These are phyloP conservation scores for Leccinum fibrillosum DNA, from an alignment of 768 basidiomycete genomes.

Conservation along the genomic window DNA sequence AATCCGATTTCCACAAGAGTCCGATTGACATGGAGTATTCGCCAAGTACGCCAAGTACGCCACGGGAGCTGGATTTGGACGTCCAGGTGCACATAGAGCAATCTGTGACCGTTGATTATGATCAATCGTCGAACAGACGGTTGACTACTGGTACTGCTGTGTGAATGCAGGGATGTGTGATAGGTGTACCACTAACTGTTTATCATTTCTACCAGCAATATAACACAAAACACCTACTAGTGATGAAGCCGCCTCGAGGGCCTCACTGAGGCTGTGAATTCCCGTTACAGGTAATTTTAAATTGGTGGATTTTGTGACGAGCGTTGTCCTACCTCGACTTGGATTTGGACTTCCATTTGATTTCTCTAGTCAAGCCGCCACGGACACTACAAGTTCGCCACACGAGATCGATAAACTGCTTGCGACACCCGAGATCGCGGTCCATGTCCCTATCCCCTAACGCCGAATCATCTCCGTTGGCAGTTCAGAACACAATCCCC, in stretches of 20 bases:
- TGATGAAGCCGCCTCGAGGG: background rate
- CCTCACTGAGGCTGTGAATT: background rate
- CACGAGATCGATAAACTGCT: background rate
- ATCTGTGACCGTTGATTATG: slow-evolving; percentile 27
- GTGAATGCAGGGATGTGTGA: slow-evolving; percentile 4
- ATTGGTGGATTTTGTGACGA: background rate
- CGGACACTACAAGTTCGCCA: background rate
- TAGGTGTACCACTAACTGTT: slow-evolving; percentile 3
- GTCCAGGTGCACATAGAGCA: slow-evolving; percentile 31
- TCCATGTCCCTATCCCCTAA: slow-evolving; percentile 13
- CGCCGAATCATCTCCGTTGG: background rate
- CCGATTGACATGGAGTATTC: slow-evolving; percentile 25
- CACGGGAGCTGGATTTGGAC: slow-evolving; percentile 27
- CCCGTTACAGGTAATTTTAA: slow-evolving; percentile 9
- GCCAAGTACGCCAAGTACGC: slow-evolving; percentile 1
- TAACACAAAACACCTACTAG: background rate
- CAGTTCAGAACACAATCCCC: background rate
- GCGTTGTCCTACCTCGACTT: background rate
- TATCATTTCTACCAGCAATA: slow-evolving; percentile 7
- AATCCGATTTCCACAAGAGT: slow-evolving; percentile 22
- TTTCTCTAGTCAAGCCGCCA: background rate
- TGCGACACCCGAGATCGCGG: background rate
- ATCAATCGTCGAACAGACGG: slow-evolving; percentile 17
- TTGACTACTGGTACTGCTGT: slow-evolving; percentile 1
- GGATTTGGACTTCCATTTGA: background rate